Evolutionary conservation across 306 rosid species (phyloP).

Genomic region (Acacia melanoxylon): DNA sequence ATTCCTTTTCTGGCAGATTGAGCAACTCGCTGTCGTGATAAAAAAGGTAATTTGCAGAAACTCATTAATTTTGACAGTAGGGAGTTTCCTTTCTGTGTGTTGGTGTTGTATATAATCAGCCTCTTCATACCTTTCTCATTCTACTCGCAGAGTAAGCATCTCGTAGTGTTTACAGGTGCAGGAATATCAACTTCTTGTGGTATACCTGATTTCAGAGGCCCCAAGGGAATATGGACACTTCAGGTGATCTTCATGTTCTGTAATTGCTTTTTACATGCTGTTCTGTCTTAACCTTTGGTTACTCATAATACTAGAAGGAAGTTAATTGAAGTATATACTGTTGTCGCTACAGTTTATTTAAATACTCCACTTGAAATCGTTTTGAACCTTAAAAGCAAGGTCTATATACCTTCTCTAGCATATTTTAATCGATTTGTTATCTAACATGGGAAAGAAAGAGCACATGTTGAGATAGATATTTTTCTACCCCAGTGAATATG

Average conservation of each 20-base stretch:
- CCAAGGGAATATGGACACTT: slow-evolving; percentile 95
- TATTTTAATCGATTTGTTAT: slow-evolving; percentile 13
- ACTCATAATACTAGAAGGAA: background rate
- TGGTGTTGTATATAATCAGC: slow-evolving; percentile 14
- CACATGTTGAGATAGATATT: slow-evolving; percentile 11
- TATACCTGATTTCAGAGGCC: slow-evolving; percentile 97
- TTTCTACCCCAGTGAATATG: background rate
- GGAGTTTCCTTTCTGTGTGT: slow-evolving; percentile 18
- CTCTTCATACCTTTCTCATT: slow-evolving; percentile 29
- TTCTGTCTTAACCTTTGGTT: background rate
- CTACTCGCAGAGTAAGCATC: slow-evolving; percentile 89
- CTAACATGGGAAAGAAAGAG: slow-evolving; percentile 4
- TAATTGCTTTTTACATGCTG: background rate
- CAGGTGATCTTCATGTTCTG: slow-evolving; percentile 51
- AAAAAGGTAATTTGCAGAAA: slow-evolving; percentile 57
- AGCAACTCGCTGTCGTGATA: slow-evolving; percentile 68
- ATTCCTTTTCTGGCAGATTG: slow-evolving; percentile 61
- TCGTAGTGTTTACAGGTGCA: slow-evolving; percentile 96
- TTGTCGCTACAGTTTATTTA: background rate
- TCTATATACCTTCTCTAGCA: background rate
- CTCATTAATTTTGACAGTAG: slow-evolving; percentile 23
- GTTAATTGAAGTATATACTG: background rate
- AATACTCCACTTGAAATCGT: slow-evolving; percentile 5
- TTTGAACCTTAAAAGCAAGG: background rate
- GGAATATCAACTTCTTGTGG: slow-evolving; percentile 99